phyloP scores from a whole-genome alignment of 129 eudicot species.

The Lonicera japonica region DNA sequence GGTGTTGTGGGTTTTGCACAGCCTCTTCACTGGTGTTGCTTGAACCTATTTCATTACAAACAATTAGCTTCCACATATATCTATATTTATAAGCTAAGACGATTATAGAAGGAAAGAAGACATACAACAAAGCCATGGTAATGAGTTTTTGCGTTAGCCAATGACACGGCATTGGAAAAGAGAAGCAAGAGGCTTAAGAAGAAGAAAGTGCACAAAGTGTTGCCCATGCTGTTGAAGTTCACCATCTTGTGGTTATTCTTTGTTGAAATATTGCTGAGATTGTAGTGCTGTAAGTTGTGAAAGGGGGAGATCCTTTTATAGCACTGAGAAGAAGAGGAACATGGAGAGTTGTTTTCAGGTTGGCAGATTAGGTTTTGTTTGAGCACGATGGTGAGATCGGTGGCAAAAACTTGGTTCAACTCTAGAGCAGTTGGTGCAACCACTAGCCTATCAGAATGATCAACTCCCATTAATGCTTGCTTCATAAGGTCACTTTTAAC shows the following conservation, averaged over 20 bases:
- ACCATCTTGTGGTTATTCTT: constrained; percentile 22
- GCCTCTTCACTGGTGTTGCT: constrained; percentile 87
- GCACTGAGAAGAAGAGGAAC: constrained; percentile 2
- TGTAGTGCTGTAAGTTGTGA: constrained; percentile 30
- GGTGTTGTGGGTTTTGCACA: constrained; percentile 61
- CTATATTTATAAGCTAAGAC: no score
- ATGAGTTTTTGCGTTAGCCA: constrained; percentile 53
- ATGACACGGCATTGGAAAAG: constrained; percentile 28
- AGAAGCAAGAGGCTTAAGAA: constrained; percentile 38
- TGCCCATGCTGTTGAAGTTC: constrained; percentile 15
- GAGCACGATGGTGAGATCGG: constrained; percentile 4
- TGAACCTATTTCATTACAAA: constrained; percentile 47
- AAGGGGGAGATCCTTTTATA: constrained; percentile 29
- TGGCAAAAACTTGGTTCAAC: constrained; percentile 19
- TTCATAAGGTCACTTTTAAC: constrained; percentile 10
- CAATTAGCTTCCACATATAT: not conserved
- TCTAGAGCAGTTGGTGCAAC: constrained; percentile 28
- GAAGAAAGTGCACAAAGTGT: constrained; percentile 18
- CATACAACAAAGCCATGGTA: constrained; percentile 75
- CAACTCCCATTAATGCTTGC: constrained; percentile 13
- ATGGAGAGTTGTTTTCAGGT: constrained; percentile 23
- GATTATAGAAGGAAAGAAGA: not conserved
- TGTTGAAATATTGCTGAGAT: constrained; percentile 1
- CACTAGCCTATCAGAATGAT: constrained; percentile 25
- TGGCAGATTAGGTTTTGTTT: constrained; percentile 42